Evolutionary conservation across 2,329 filamentous ascomycete genomes (phyloP), one percentile per base, ranked within the genome.

Genomic region (Stagonosporopsis rhizophila): DNA sequence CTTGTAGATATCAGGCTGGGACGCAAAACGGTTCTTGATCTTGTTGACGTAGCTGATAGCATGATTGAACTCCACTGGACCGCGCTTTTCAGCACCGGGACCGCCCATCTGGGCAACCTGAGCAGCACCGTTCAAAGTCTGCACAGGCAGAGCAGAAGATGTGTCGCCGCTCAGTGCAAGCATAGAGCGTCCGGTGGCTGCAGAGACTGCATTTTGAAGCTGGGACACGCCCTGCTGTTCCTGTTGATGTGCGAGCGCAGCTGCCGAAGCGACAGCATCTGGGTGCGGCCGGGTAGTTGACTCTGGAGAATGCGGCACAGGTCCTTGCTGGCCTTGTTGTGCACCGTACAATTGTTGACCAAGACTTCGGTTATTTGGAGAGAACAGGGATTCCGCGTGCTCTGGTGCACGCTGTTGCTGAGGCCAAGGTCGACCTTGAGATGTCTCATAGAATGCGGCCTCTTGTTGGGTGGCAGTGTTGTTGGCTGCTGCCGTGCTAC

Each of bases 31-130:
- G 74, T 98, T 99, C 92, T 99, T 99, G 70, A 99, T 99, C 80
- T 99, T 99, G 75, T 99, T 99, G 51, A 99, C 95, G 71, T 99
- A 99, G 75, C 93, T 98, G 62, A 99, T 99, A 0, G 95, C 95
- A 78, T 99, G 95, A 74, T 99, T 99, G 77, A 99, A 99, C 73
- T 99, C 95, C 17, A 99, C 95, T 1, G 95, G 95, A 0, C 93
- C 94, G 52, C 93, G 87, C 72, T 95, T 96, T 76, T 96, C 93
- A 73, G 69, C 68, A 48, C 76, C 77, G 52, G 80, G 78, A n/a
- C 74, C 75, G 23, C 77, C 81, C 79, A 77, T 84, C 79, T 75
- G 84, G 79, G 78, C 88, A 77, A 77, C 85, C 79, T 65, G 81
- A 20, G 82, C 83, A 58, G 82, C 82, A 40, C 86, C 87, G 67